Conservation (phyloP, 441 rosid genomes). For the Syzygium syzygioides region DNA sequence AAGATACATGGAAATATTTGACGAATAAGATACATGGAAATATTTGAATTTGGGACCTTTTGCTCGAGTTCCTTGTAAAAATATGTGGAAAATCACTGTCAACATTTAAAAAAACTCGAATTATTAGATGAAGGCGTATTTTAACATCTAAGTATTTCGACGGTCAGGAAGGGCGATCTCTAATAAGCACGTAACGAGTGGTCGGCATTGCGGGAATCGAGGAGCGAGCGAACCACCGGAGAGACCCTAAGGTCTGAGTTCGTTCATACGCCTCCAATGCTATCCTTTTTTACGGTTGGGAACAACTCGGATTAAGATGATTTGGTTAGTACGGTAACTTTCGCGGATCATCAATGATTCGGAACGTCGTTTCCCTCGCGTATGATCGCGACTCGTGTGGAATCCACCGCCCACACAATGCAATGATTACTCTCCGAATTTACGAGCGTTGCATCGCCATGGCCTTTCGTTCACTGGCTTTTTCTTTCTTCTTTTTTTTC, state of each 20-base stretch:
- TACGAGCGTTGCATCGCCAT: rapidly evolving
- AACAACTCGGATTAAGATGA: rapidly evolving
- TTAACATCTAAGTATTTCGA: background rate
- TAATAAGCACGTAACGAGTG: background rate
- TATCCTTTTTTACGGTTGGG: background rate
- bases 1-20: background rate
- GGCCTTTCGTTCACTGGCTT: background rate
- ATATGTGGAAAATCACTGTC: rapidly evolving
- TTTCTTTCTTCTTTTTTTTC: too few relatives aligned
- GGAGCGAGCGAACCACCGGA: background rate
- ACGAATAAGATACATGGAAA: background rate
- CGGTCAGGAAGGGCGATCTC: background rate
- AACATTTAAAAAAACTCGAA: background rate
- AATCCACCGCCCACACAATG: background rate
- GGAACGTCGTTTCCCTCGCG: background rate
- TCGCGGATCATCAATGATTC: background rate
- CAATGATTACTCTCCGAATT: background rate
- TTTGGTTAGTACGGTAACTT: rapidly evolving
- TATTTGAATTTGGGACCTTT: background rate
- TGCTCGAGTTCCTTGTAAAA: background rate
- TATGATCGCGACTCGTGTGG: background rate
- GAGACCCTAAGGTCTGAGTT: background rate
- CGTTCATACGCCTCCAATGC: background rate
- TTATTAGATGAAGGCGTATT: rapidly evolving
- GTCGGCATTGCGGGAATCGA: background rate